Base-by-base conservation (phyloP, 2,329 filamentous ascomycete species). In the Colletotrichum musicola region DNA sequence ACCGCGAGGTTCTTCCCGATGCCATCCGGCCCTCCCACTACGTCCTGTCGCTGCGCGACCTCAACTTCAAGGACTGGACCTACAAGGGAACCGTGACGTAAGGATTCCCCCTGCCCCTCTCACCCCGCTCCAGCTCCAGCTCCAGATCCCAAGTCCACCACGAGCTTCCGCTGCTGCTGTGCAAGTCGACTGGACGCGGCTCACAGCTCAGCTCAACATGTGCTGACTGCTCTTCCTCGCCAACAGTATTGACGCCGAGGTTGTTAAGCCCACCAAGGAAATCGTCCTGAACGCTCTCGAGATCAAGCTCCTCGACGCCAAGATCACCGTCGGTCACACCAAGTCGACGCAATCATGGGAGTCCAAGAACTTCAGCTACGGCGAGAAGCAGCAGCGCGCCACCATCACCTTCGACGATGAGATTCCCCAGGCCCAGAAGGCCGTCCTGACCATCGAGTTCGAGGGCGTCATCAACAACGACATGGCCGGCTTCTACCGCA, bases 401-500 rank as follows among this genome's bases (percentile, higher is more conserved):
- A 95, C 91, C 64, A 86, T 99, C 73, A 84, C 85, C 73, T 97
- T 99, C 78, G 77, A 89, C 40, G 85, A 92, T 72, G 90, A 92
- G 75, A 83, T 98, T 40, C 86, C 90, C 18, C 84, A 88, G 38
- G 86, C 91, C 25, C 85, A 90, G 68, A 89, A 92, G 77, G 90
- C 91, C 25, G 78, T 85, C 5, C 80, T 97, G 49, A 84, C 86
- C 54, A 88, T 97, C 76, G 86, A 89, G 20, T 97, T 96, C 76
- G 87, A 92, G 74, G 95, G 93, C 69, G 90, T 87, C 68, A 92
- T 97, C 81, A 97, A 97, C 84, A 93, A 93, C 77, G 89, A 92
- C 72, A 97, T 97, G 94, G 92, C 93, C 68, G 94, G 95, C 47
- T 97, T 97, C 85, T 97, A 96, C 81, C 90, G 94, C 72, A 95